phyloP scores from a whole-genome alignment of 1,284 basidiomycete species.

The Tetrapyrgos nigripes region DNA sequence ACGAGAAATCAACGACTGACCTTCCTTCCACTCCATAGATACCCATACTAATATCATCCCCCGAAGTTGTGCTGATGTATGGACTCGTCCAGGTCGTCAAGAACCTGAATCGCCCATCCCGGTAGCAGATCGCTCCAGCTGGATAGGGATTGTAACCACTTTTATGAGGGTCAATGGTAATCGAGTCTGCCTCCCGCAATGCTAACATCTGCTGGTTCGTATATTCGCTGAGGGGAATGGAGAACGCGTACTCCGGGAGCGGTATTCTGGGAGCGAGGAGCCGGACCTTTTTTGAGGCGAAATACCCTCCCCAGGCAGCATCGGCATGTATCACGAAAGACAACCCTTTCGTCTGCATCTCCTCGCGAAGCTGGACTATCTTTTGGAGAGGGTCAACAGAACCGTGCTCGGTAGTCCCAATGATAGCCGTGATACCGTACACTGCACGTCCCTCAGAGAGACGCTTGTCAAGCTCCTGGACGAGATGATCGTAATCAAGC shows the following conservation, averaged over 20 bases:
- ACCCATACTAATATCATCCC: constrained; percentile 40
- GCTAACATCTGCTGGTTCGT: constrained; percentile 31
- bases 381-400: constrained; percentile 49
- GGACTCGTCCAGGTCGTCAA: constrained; percentile 50
- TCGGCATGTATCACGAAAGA: constrained; percentile 51
- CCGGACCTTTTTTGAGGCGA: constrained; percentile 41
- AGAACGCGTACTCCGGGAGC: no score
- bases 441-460: constrained; percentile 38
- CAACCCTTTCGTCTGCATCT: constrained; percentile 35
- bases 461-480: constrained; percentile 35
- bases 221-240: constrained; percentile 28
- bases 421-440: constrained; percentile 51
- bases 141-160: constrained; percentile 52
- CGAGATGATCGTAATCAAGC: constrained; percentile 38
- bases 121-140: constrained; percentile 49
- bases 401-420: constrained; percentile 54
- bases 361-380: constrained; percentile 41
- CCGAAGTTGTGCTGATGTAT: constrained; percentile 21
- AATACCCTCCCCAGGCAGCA: constrained; percentile 55
- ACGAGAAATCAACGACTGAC: constrained; percentile 28
- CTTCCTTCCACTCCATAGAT: constrained; percentile 54
- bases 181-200: constrained; percentile 40
- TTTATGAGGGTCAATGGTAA: constrained; percentile 56
- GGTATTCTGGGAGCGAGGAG: no score
- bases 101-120: constrained; percentile 45